These are phyloP conservation scores for Colletotrichum tropicale DNA, from an alignment of 2,329 filamentous ascomycete genomes.

Conservation along the genomic window DNA sequence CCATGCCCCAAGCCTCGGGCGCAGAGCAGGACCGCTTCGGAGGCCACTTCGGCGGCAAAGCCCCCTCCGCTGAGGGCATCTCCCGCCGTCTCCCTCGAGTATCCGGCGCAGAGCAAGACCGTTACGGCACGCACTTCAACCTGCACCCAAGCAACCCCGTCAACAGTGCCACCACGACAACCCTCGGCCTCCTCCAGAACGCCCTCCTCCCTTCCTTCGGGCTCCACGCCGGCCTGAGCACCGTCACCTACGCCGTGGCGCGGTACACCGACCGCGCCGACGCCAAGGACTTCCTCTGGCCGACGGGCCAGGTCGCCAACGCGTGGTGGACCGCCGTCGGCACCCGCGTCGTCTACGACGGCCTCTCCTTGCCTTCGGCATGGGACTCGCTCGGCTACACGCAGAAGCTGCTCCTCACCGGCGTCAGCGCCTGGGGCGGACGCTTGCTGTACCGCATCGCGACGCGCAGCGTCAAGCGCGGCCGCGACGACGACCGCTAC, in stretches of 20 bases:
- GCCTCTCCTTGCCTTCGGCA: slow-evolving; percentile 49
- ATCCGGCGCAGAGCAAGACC: slow-evolving; percentile 21
- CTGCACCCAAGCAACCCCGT: slow-evolving; percentile 14
- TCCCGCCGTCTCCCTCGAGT: slow-evolving; percentile 1
- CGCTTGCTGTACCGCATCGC: slow-evolving; percentile 61
- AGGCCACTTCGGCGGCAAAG: slow-evolving; percentile 12
- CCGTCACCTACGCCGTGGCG: slow-evolving; percentile 55
- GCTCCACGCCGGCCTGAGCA: slow-evolving; percentile 55
- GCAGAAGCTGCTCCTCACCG: slow-evolving; percentile 59
- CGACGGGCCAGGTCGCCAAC: slow-evolving; percentile 57
- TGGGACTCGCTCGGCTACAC: slow-evolving; percentile 54
- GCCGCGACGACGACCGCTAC: slow-evolving; percentile 62
- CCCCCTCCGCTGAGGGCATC: background rate
- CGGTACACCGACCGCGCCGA: slow-evolving; percentile 59
- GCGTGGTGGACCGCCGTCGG: slow-evolving; percentile 66
- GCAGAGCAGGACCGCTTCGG: slow-evolving; percentile 19
- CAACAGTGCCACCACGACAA: slow-evolving; percentile 20
- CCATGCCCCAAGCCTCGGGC: slow-evolving; percentile 1
- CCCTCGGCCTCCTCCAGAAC: slow-evolving; percentile 55
- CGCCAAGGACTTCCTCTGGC: slow-evolving; percentile 66
- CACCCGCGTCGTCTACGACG: slow-evolving; percentile 48
- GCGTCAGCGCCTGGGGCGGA: slow-evolving; percentile 62
- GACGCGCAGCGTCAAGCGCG: slow-evolving; percentile 50
- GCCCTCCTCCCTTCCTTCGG: slow-evolving; percentile 59
- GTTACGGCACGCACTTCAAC: slow-evolving; percentile 26